These are phyloP conservation scores for Coprinopsis sp. DNA, from an alignment of 768 basidiomycete genomes.

Conservation along the genomic window DNA sequence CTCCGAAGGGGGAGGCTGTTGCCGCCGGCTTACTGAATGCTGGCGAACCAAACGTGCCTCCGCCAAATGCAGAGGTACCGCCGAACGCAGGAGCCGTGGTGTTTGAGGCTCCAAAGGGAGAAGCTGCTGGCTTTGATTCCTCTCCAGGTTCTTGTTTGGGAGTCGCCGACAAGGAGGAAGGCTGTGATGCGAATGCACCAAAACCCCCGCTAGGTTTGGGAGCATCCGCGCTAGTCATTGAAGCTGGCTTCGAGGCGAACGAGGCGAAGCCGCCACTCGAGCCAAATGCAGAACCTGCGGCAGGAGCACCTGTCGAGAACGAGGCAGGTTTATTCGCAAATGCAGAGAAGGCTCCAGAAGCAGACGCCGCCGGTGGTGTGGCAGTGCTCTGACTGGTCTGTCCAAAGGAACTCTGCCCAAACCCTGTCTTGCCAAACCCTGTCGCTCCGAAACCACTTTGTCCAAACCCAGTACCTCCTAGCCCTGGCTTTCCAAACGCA, in stretches of 20 bases:
- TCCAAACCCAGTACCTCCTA: not conserved
- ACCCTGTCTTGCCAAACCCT: conserved; percentile 33
- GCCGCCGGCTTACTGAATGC: not conserved
- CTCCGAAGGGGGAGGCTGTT: no score
- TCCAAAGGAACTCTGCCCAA: conserved; percentile 32
- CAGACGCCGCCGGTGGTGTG: conserved; percentile 3
- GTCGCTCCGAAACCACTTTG: conserved; percentile 13
- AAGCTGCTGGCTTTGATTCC: no score
- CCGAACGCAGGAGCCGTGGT: not conserved
- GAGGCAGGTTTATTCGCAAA: conserved; percentile 16
- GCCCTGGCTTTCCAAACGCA: conserved; percentile 1
- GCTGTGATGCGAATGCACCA: conserved; percentile 10
- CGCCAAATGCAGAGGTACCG: not conserved
- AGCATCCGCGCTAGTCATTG: no score
- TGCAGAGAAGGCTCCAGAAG: conserved; percentile 19
- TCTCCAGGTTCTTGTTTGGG: no score
- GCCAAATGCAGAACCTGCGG: conserved; percentile 10
- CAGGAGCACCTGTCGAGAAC: conserved; percentile 8
- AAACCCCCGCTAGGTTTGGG: conserved; percentile 15
- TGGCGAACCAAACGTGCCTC: not conserved
- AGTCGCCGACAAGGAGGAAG: not conserved
- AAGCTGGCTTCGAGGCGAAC: not conserved
- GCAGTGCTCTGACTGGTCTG: conserved; percentile 21
- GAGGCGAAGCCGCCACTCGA: conserved; percentile 3
- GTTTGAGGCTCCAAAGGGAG: no score